Conservation (phyloP, 805 yeast genomes). For the Sugiyamaella boreocaroliniensis region DNA sequence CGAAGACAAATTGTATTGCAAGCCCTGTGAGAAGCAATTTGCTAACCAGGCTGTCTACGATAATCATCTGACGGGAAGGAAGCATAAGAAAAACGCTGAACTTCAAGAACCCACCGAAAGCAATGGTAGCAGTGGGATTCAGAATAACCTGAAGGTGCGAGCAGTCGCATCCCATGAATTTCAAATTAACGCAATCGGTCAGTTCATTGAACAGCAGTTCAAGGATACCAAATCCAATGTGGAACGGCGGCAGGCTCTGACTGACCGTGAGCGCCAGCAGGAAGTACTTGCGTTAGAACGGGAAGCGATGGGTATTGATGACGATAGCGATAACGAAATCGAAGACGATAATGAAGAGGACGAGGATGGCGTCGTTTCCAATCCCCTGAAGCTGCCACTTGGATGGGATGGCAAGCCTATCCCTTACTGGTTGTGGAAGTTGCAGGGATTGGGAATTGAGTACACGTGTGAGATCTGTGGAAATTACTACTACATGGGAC, state of each 20-base stretch:
- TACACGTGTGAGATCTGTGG: constrained; percentile 87
- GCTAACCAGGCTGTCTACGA: constrained; percentile 57
- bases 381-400: constrained; percentile 58
- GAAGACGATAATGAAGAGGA: constrained; percentile 31
- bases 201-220: constrained; percentile 37
- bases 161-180: constrained; percentile 34
- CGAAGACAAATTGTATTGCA: constrained; percentile 43
- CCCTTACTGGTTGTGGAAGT: constrained; percentile 87
- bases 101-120: constrained; percentile 3
- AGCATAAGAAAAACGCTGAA: constrained; percentile 51
- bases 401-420: constrained; percentile 91
- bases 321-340: constrained; percentile 15
- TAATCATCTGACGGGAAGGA: constrained; percentile 67
- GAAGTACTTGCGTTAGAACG: constrained; percentile 42
- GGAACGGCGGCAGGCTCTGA: constrained; percentile 56
- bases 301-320: constrained; percentile 25
- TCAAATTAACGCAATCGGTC: constrained; percentile 34
- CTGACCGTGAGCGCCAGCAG: constrained; percentile 59
- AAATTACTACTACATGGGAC: constrained; percentile 62
- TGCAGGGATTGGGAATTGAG: constrained; percentile 72
- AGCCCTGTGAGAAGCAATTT: constrained; percentile 56
- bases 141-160: constrained; percentile 13
- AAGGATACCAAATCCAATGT: constrained; percentile 50
- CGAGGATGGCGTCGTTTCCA: constrained; percentile 31
- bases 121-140: background rate